A percentile compares a stretch with the other conserved stretches of the same genome.
Evolutionary conservation across 768 basidiomycete species (phyloP).

Genomic region (Mycena olivaceomarginata): DNA sequence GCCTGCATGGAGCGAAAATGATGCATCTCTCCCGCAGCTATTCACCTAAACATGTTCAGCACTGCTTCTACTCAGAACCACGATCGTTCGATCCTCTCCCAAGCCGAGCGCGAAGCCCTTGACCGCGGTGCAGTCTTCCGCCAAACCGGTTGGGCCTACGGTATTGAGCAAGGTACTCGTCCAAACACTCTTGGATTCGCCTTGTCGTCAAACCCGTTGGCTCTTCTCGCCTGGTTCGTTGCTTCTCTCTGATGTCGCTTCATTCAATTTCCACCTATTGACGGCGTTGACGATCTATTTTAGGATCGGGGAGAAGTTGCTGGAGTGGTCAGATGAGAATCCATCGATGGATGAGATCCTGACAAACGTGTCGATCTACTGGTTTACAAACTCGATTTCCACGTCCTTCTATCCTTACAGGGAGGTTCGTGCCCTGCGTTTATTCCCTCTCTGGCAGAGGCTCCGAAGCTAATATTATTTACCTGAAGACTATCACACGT

Average conservation of each 20-base stretch:
- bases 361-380: slow-evolving; percentile 34
- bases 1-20: slow-evolving; percentile 13
- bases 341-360: slow-evolving; percentile 33
- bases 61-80: slow-evolving; percentile 24
- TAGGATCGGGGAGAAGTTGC: slow-evolving; percentile 32
- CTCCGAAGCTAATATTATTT: no score
- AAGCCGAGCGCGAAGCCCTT: slow-evolving; percentile 33
- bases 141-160: slow-evolving; percentile 34
- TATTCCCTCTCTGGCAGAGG: background rate
- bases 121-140: slow-evolving; percentile 24
- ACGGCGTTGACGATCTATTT: slow-evolving; percentile 26
- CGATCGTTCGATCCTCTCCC: slow-evolving; percentile 31
- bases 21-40: slow-evolving; percentile 26
- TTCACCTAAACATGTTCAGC: slow-evolving; percentile 31
- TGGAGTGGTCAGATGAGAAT: slow-evolving; percentile 33
- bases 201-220: slow-evolving; percentile 35
- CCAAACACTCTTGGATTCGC: slow-evolving; percentile 34
- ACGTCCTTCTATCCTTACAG: slow-evolving; percentile 35
- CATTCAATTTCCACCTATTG: slow-evolving; percentile 29
- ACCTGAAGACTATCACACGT: slow-evolving; percentile 7
- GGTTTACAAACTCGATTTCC: slow-evolving; percentile 33
- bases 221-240: slow-evolving; percentile 31
- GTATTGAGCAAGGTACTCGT: slow-evolving; percentile 31
- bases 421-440: slow-evolving; percentile 25
- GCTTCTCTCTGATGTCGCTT: slow-evolving; percentile 28